Evolutionary conservation across 768 basidiomycete species (phyloP).

Genomic region (Calocybe cyanea): DNA sequence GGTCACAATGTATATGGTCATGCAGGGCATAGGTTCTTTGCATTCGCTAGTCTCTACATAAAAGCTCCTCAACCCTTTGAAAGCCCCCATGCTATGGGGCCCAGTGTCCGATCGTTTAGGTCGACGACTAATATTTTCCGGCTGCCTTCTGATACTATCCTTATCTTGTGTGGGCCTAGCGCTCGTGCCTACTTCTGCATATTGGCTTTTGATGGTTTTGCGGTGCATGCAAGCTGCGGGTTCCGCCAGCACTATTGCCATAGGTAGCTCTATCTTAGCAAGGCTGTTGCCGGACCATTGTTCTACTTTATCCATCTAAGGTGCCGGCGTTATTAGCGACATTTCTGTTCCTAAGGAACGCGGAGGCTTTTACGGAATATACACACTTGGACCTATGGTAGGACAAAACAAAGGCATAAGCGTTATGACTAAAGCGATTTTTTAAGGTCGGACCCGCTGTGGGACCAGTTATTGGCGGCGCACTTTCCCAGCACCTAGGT

Average conservation of each 20-base stretch:
- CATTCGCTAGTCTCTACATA: neutral
- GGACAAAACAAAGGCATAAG: neutral
- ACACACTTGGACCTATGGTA: conserved; percentile 62
- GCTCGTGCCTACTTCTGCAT: conserved; percentile 48
- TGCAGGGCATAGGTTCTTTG: conserved; percentile 54
- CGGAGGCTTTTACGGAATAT: conserved; percentile 71
- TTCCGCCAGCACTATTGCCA: conserved; percentile 73
- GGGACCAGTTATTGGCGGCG: conserved; percentile 60
- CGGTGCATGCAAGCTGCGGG: conserved; percentile 78
- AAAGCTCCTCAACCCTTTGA: neutral
- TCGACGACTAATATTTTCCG: conserved; percentile 58
- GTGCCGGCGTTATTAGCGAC: conserved; percentile 76
- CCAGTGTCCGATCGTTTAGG: conserved; percentile 65
- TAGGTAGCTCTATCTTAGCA: too few species aligned
- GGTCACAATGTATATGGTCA: conserved; percentile 69
- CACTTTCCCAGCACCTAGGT: conserved; percentile 50
- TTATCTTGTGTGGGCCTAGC: conserved; percentile 63
- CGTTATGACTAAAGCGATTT: neutral
- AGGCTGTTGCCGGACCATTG: too few species aligned
- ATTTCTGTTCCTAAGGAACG: conserved; percentile 71
- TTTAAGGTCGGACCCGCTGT: conserved; percentile 55
- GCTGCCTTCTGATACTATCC: conserved; percentile 59
- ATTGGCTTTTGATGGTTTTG: conserved; percentile 79
- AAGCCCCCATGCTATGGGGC: conserved; percentile 70
- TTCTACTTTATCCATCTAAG: too few species aligned